Conservation (phyloP, 306 rosid species). For the Comarum palustre region DNA sequence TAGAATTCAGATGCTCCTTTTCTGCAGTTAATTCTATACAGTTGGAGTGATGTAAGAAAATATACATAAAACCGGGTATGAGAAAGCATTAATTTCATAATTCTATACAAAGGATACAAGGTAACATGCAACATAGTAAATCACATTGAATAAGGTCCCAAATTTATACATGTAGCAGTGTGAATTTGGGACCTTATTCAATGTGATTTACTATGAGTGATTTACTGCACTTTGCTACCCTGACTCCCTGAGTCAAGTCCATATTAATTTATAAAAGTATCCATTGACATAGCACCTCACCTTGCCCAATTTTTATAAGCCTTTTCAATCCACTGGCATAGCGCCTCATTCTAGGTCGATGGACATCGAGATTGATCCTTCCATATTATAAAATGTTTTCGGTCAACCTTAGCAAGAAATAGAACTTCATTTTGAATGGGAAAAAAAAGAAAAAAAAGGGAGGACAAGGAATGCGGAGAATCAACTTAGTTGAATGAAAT, state of each 20-base stretch:
- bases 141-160: neutral
- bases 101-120: neutral
- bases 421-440: neutral
- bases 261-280: neutral
- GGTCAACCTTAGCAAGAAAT: neutral
- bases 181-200: no score
- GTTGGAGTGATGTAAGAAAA: neutral
- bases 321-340: constrained; percentile 72
- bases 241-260: constrained; percentile 8
- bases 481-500: constrained; percentile 18
- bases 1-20: neutral
- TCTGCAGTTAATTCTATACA: neutral
- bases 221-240: neutral
- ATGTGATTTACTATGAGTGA: no score
- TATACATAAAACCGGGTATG: neutral
- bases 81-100: neutral
- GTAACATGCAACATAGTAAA: neutral
- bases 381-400: constrained; percentile 25
- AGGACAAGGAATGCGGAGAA: constrained; percentile 21
- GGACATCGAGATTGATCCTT: constrained; percentile 77
- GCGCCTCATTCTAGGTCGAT: constrained; percentile 74
- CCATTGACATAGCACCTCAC: constrained; percentile 35
- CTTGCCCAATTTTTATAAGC: constrained; percentile 87
- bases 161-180: neutral
- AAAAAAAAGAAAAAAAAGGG: neutral